phyloP scores from a whole-genome alignment of 305 asterid genomes.

The Fraxinus albicans region DNA sequence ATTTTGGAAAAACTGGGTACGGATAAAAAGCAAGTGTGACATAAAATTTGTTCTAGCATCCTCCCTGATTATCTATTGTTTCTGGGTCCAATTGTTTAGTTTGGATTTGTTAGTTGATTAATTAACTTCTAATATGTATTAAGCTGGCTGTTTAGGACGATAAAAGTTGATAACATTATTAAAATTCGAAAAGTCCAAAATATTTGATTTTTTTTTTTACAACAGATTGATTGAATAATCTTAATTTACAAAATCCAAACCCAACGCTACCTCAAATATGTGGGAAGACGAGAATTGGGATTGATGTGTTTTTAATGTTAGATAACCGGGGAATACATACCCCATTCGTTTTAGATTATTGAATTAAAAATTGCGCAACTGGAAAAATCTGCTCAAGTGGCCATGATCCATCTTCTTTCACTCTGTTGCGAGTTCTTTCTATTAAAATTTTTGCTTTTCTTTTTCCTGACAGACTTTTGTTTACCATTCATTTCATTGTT shows the following conservation, averaged over 20 bases:
- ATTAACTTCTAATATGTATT: background rate
- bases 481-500: slow-evolving; percentile 17
- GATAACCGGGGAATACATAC: background rate
- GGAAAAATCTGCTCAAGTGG: background rate
- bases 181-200: background rate
- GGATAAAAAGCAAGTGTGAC: background rate
- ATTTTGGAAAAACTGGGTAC: background rate
- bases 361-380: slow-evolving; percentile 1
- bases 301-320: slow-evolving; percentile 12
- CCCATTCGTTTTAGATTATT: background rate
- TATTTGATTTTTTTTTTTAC: background rate
- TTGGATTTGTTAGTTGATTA: background rate
- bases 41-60: background rate
- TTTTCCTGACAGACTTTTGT: background rate
- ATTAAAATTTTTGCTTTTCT: background rate
- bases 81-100: background rate
- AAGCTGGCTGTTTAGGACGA: background rate
- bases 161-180: background rate
- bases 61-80: background rate
- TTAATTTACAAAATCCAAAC: background rate
- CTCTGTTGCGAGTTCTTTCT: background rate
- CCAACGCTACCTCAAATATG: background rate
- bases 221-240: background rate
- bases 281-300: background rate
- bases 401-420: background rate